These are phyloP conservation scores for Paecilomyces fulvus DNA, from an alignment of 2,329 filamentous ascomycete species.

Conservation along the genomic window DNA sequence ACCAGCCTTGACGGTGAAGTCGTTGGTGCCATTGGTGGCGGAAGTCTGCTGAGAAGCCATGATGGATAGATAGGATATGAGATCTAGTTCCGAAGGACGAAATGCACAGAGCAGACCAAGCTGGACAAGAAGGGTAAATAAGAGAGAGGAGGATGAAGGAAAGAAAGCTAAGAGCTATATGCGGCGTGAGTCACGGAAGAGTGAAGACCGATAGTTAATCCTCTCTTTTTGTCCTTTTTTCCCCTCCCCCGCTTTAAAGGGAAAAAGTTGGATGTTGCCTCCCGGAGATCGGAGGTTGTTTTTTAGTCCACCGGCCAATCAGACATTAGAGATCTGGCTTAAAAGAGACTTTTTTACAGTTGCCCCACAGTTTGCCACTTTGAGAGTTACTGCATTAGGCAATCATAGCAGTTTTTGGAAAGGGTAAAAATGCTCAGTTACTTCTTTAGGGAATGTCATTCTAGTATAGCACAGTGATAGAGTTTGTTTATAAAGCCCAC, in stretches of 20 bases:
- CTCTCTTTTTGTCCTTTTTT: constrained; percentile 14
- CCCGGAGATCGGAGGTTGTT: background rate
- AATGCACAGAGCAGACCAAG: background rate
- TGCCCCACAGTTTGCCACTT: background rate
- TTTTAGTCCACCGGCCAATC: background rate
- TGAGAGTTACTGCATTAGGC: background rate
- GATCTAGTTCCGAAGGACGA: background rate
- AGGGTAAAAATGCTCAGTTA: background rate
- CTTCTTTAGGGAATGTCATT: background rate
- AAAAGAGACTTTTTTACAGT: background rate
- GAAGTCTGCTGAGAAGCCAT: constrained; percentile 26
- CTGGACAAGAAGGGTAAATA: constrained; percentile 2
- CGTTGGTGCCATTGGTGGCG: constrained; percentile 35
- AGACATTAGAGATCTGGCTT: background rate
- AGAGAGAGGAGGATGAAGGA: constrained; percentile 4
- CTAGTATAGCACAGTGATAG: too few relatives aligned
- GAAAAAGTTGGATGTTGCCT: constrained; percentile 6
- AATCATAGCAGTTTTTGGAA: background rate
- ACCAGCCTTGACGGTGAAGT: constrained; percentile 88
- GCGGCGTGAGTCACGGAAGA: constrained; percentile 13
- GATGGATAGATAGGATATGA: constrained; percentile 8
- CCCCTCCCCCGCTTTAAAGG: constrained; percentile 6
- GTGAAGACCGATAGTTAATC: constrained; percentile 3
- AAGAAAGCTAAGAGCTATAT: constrained; percentile 5
- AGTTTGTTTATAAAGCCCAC: too few relatives aligned